Percentiles rank a stretch among this genome's conserved stretches.
phyloP scores from a whole-genome alignment of 2,329 filamentous ascomycete genomes.

The Coleophoma cylindrospora region DNA sequence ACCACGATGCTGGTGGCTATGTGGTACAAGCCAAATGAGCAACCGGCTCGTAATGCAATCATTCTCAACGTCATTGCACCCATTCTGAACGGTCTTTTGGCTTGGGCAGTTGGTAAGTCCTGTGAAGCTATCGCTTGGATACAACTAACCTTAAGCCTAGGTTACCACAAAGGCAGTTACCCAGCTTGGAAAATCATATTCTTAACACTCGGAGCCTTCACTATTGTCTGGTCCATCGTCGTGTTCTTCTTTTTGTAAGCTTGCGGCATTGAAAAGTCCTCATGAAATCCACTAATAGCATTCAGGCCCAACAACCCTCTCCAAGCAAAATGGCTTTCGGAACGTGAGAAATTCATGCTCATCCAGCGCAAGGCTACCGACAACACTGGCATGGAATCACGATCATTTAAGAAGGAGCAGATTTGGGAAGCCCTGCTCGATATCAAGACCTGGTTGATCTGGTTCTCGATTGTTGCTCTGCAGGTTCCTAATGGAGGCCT shows the following conservation, averaged over 20 bases:
- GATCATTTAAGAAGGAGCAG: slow-evolving; percentile 8
- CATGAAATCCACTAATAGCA: neutral
- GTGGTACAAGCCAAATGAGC: slow-evolving; percentile 50
- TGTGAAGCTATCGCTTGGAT: neutral
- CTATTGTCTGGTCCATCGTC: slow-evolving; percentile 15
- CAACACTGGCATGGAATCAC: slow-evolving; percentile 7
- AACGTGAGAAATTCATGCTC: slow-evolving; percentile 35
- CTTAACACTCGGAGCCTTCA: slow-evolving; percentile 18
- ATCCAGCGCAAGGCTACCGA: slow-evolving; percentile 34
- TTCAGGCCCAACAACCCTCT: slow-evolving; percentile 39
- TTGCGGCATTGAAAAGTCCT: neutral
- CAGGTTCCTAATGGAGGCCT: slow-evolving; percentile 47
- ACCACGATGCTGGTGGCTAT: slow-evolving; percentile 49
- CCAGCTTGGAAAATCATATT: slow-evolving; percentile 23
- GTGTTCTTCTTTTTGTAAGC: slow-evolving; percentile 15
- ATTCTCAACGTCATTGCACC: slow-evolving; percentile 19
- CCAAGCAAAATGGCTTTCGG: slow-evolving; percentile 32
- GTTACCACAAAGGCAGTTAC: slow-evolving; percentile 15
- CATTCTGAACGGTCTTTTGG: slow-evolving; percentile 20
- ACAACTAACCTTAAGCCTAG: neutral
- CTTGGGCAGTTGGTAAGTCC: slow-evolving; percentile 13
- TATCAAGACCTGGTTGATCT: slow-evolving; percentile 28
- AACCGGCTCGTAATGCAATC: slow-evolving; percentile 39
- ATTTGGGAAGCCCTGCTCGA: slow-evolving; percentile 34
- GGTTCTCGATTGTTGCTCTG: slow-evolving; percentile 34